Evolutionary conservation across 257 asterid genomes (phyloP).

Genomic region (Primulina eburnea): DNA sequence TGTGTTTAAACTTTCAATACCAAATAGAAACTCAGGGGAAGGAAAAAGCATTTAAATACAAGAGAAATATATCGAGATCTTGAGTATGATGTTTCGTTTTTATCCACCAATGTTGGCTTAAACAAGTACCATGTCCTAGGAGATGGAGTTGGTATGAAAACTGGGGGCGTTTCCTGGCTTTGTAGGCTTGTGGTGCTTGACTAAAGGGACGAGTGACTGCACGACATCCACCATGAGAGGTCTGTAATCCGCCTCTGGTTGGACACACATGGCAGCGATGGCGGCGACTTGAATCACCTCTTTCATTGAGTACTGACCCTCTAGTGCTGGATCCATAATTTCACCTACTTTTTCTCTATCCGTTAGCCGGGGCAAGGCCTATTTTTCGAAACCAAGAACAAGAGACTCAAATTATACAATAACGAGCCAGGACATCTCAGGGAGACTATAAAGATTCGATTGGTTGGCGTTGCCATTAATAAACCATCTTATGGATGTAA

Average conservation of each 20-base stretch:
- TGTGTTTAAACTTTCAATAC: too few relatives aligned
- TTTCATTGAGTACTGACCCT: slow-evolving; percentile 81
- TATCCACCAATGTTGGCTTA: background rate
- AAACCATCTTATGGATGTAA: background rate
- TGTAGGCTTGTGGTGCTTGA: slow-evolving; percentile 49
- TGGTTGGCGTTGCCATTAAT: too few relatives aligned
- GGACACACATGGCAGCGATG: slow-evolving; percentile 92
- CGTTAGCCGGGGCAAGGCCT: slow-evolving; percentile 80
- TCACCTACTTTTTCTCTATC: slow-evolving; percentile 76
- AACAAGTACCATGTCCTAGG: slow-evolving; percentile 34
- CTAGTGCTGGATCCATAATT: slow-evolving; percentile 81
- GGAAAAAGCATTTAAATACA: background rate
- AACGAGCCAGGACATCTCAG: background rate
- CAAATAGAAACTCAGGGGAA: background rate
- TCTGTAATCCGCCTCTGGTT: slow-evolving; percentile 87
- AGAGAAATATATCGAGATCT: background rate
- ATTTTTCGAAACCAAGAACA: slow-evolving; percentile 9
- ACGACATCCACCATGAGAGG: slow-evolving; percentile 91
- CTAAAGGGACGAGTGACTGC: slow-evolving; percentile 82
- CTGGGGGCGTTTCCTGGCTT: slow-evolving; percentile 39
- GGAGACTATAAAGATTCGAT: background rate
- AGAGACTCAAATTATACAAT: slow-evolving; percentile 14
- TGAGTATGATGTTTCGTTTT: background rate
- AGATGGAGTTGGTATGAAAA: slow-evolving; percentile 40
- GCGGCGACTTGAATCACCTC: slow-evolving; percentile 90